These are phyloP conservation scores for Mollisia scopiformis DNA, from an alignment of 2,329 filamentous ascomycete genomes.

Conservation along the genomic window DNA sequence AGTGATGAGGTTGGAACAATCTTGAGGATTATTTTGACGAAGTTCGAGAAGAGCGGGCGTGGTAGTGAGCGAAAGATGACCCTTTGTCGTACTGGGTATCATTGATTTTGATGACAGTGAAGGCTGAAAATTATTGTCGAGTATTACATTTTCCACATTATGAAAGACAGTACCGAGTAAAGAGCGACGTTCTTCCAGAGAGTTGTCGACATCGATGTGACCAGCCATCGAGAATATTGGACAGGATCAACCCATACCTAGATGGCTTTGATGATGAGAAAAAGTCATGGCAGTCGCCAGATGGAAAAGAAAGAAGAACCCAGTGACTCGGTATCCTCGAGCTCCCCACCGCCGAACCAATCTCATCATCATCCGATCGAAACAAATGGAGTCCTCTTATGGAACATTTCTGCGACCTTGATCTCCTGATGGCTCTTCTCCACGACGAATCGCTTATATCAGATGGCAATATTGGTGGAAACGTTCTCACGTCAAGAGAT, in stretches of 20 bases:
- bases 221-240: slow-evolving; percentile 22
- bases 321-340: too few relatives aligned
- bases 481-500: not conserved
- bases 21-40: slow-evolving; percentile 24
- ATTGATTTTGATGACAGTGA: slow-evolving; percentile 1
- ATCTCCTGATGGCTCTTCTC: not conserved
- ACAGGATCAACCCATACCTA: slow-evolving; percentile 17
- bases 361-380: not conserved
- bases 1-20: slow-evolving; percentile 18
- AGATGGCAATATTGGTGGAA: not conserved
- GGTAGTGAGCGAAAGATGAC: slow-evolving; percentile 18
- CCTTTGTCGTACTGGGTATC: not conserved
- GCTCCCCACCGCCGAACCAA: too few relatives aligned
- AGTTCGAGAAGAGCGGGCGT: slow-evolving; percentile 13
- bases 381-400: not conserved
- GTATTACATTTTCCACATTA: slow-evolving; percentile 9
- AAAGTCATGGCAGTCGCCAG: not conserved
- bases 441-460: not conserved
- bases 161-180: not conserved
- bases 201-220: slow-evolving; percentile 14
- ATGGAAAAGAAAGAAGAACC: not conserved
- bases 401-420: slow-evolving; percentile 1
- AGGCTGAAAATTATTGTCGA: slow-evolving; percentile 7
- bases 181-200: slow-evolving; percentile 16
- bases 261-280: slow-evolving; percentile 1